phyloP scores from a whole-genome alignment of 257 asterid species.

The Craterostigma plantagineum region DNA sequence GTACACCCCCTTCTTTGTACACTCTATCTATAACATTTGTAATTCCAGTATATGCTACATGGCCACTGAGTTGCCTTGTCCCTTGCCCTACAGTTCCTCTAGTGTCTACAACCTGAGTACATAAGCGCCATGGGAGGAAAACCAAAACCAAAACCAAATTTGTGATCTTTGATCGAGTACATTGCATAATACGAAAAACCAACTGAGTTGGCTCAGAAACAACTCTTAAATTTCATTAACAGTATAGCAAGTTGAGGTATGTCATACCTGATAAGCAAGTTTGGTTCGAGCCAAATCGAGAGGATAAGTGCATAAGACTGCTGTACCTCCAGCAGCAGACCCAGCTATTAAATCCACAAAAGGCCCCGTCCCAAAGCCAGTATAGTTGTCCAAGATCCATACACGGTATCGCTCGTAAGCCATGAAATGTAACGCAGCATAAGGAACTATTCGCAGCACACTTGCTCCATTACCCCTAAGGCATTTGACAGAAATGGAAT shows the following conservation, averaged over 20 bases:
- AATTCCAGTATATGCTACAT: conserved; percentile 54
- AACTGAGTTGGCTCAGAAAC: too few relatives aligned
- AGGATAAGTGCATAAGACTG: conserved; percentile 95
- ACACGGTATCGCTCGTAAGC: conserved; percentile 74
- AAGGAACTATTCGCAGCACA: conserved; percentile 84
- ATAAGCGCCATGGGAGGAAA: too few relatives aligned
- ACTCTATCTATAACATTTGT: conserved; percentile 56
- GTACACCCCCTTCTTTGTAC: conserved; percentile 68
- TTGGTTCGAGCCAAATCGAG: conserved; percentile 95
- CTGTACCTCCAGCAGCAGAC: conserved; percentile 95
- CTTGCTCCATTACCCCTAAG: conserved; percentile 97
- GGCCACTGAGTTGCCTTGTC: conserved; percentile 17
- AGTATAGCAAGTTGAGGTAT: neutral
- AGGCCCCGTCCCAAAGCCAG: conserved; percentile 73
- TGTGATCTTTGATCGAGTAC: too few relatives aligned
- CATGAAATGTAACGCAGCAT: conserved; percentile 96
- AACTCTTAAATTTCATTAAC: neutral
- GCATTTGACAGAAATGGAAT: neutral
- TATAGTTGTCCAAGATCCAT: conserved; percentile 56
- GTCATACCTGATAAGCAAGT: conserved; percentile 85
- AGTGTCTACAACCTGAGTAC: conserved; percentile 40
- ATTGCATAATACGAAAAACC: neutral
- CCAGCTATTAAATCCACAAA: conserved; percentile 93
- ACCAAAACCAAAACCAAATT: neutral
- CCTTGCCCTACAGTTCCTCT: conserved; percentile 25